These are phyloP conservation scores for Triadica sebifera DNA, from an alignment of 345 rosid species.

Conservation along the genomic window DNA sequence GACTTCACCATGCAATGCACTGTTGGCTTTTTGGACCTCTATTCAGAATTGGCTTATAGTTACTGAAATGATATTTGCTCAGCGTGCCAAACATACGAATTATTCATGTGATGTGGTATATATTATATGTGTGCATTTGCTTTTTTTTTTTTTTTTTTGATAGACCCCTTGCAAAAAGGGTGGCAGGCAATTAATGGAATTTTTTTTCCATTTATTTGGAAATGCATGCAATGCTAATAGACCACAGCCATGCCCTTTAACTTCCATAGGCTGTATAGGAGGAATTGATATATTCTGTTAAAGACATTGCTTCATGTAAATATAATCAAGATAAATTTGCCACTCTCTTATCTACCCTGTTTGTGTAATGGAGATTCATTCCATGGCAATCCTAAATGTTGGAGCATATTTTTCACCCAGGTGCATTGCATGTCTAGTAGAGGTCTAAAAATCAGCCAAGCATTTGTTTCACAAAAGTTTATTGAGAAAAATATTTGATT, in stretches of 20 bases:
- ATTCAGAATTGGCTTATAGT: not conserved
- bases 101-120: not conserved
- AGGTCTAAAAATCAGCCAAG: not conserved
- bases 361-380: not conserved
- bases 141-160: not conserved
- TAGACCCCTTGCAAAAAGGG: not conserved
- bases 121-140: not conserved
- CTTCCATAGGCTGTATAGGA: not conserved
- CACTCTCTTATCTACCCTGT: not conserved
- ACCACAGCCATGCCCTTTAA: not conserved
- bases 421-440: not conserved
- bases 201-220: not conserved
- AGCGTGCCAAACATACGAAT: not conserved
- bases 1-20: constrained; percentile 2
- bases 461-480: not conserved
- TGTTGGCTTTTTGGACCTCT: not conserved
- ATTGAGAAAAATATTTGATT: not conserved
- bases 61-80: not conserved
- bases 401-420: not conserved
- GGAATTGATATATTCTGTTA: not conserved
- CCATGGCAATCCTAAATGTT: not conserved
- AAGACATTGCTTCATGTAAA: not conserved
- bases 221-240: not conserved
- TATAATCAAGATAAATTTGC: not conserved
- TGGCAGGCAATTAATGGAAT: not conserved